Evolutionary conservation across 805 yeast species (phyloP).

Genomic region (Hanseniaspora nectarophila): DNA sequence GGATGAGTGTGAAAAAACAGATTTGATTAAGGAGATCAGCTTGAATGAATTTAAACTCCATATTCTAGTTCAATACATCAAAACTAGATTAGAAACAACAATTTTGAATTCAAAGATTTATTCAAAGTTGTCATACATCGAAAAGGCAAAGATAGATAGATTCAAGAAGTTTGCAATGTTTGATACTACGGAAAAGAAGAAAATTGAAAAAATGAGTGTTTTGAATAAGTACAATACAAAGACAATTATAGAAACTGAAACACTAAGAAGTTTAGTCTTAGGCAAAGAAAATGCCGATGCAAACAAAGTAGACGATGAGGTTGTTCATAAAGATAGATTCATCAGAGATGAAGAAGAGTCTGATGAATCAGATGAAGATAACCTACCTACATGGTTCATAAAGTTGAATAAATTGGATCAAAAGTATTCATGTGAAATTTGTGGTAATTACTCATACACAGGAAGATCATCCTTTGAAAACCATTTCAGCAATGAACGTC

Average conservation of each 20-base stretch:
- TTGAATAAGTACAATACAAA: constrained; percentile 25
- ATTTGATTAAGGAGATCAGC: constrained; percentile 21
- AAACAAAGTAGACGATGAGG: constrained; percentile 14
- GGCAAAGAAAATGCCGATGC: constrained; percentile 14
- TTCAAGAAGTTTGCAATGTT: constrained; percentile 46
- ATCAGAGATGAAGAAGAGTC: constrained; percentile 21
- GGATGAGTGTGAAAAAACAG: constrained; percentile 50
- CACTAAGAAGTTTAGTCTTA: constrained; percentile 17
- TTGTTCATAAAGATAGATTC: constrained; percentile 18
- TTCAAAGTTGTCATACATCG: constrained; percentile 30
- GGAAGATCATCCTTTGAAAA: constrained; percentile 62
- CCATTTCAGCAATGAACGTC: constrained; percentile 66
- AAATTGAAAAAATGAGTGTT: constrained; percentile 27
- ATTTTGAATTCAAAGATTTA: constrained; percentile 20
- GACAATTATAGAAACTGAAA: constrained; percentile 14
- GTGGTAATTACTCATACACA: constrained; percentile 60
- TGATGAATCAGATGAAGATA: constrained; percentile 59
- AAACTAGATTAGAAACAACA: constrained; percentile 7
- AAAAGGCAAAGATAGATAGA: constrained; percentile 39
- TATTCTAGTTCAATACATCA: constrained; percentile 11
- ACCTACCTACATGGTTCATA: constrained; percentile 88
- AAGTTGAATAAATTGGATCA: constrained; percentile 76
- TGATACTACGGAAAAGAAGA: neutral
- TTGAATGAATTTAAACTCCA: constrained; percentile 33
- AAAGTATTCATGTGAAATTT: constrained; percentile 68